Evolutionary conservation across 2,329 filamentous ascomycete species (phyloP), one percentile per base, ranked within the genome.

Genomic region (Hawksworthiomyces lignivorus): DNA sequence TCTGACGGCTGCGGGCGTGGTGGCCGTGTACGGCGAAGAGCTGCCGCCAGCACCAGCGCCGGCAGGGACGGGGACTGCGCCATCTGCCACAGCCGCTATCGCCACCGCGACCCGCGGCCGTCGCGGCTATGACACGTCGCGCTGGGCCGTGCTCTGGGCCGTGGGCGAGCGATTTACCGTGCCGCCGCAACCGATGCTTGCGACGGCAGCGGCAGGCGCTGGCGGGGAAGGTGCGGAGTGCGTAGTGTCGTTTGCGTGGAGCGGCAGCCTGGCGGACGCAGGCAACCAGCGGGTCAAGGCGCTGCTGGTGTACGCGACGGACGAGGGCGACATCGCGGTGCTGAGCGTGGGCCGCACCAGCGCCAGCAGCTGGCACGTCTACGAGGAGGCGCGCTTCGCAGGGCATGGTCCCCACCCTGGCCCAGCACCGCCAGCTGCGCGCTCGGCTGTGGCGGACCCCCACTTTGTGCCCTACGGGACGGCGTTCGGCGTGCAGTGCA

Each of bases 81-180:
- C n/a, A n/a, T n/a, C n/a, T n/a, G 22, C 4, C 21, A 11, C 5
- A 20, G 17, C 15, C 10, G 19, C n/a, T 4, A 17, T 6, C 20
- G 19, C 7, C 7, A 9, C 15, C 26, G 24, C 10, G 52, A 54
- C 3, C 34, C 47, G 19, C 10, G 21, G 28, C 20, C 44, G 29
- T 5, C 27, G 22, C 22, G 34, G 44, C 34, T 39, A 55, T 50
- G 65, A 67, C 21, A 53, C 62, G 30, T 53, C 58, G 21, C 63
- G 62, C 14, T 79, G 75, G 74, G 62, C 66, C 42, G 63, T 72
- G 1, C 62, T 77, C 2, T 80, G 75, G 74, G 72, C 71, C 0
- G 56, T 78, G 3, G 75, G 75, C 7, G 72, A 68, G 30, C 65
- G 65, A 3, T 45, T 76, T 21, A 63, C 72, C 7, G 54, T 77